Evolutionary conservation across 108 stramenopile species (phyloP).

Genomic region (Aurantiochytrium sp.): DNA sequence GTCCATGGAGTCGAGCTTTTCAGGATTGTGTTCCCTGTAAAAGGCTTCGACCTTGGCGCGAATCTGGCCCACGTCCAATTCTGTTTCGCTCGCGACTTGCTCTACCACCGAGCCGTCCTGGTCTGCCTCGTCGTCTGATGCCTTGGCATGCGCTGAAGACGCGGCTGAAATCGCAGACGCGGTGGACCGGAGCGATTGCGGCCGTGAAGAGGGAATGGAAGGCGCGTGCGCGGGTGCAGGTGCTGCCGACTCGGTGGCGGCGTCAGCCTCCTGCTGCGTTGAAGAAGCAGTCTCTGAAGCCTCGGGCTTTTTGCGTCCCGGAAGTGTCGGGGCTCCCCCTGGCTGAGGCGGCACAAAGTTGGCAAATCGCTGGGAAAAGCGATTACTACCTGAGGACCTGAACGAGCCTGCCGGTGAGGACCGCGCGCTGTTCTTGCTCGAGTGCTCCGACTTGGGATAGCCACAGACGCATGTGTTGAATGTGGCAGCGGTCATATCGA

Average conservation of each 20-base stretch:
- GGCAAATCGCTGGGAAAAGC: background rate
- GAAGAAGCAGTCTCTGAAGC: background rate
- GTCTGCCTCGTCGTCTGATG: background rate
- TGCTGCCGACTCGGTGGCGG: background rate
- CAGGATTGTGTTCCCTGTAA: background rate
- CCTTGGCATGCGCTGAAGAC: background rate
- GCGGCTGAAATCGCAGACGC: too few relatives aligned
- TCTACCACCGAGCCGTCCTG: too few relatives aligned
- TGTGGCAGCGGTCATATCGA: background rate
- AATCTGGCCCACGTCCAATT: background rate
- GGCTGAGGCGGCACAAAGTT: background rate
- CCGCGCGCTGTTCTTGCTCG: background rate
- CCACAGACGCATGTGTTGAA: background rate
- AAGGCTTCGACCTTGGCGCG: background rate
- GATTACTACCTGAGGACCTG: too few relatives aligned
- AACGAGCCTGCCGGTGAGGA: too few relatives aligned
- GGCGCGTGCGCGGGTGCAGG: background rate
- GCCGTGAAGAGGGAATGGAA: background rate
- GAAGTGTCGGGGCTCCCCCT: background rate
- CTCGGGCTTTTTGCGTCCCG: background rate
- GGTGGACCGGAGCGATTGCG: too few relatives aligned
- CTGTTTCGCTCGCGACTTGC: background rate
- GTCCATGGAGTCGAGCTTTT: slow-evolving; percentile 1
- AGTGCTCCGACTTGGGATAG: slow-evolving; percentile 10
- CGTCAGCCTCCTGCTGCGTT: background rate